phyloP scores from a whole-genome alignment of 164 flowering plant species.

The Annona squamosa region DNA sequence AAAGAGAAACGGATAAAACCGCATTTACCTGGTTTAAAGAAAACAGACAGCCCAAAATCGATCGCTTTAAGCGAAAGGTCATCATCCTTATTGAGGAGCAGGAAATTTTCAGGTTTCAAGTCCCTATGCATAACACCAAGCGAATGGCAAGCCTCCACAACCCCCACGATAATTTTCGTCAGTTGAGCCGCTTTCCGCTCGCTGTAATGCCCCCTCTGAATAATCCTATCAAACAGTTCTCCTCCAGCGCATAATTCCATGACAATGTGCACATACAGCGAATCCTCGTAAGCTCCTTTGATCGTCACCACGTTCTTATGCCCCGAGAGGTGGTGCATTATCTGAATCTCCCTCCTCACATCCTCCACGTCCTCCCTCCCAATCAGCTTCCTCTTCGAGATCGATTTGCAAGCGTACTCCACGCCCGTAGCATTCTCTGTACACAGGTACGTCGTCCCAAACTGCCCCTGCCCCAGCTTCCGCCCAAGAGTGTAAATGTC shows the following conservation, averaged over 20 bases:
- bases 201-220: constrained; percentile 79
- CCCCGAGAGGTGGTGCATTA: constrained; percentile 91
- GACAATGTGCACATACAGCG: constrained; percentile 70
- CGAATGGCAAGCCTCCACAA: constrained; percentile 84
- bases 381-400: constrained; percentile 81
- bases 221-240: constrained; percentile 81
- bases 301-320: constrained; percentile 76
- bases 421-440: constrained; percentile 52
- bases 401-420: constrained; percentile 84
- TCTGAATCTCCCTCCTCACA: constrained; percentile 88
- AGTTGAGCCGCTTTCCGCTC: constrained; percentile 89
- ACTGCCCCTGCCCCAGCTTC: constrained; percentile 90
- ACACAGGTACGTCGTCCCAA: constrained; percentile 78
- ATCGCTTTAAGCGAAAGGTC: constrained; percentile 91
- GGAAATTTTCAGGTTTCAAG: constrained; percentile 82
- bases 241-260: constrained; percentile 86
- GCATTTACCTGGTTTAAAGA: constrained; percentile 77
- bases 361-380: constrained; percentile 84
- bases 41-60: constrained; percentile 88
- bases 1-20: not conserved
- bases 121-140: constrained; percentile 95
- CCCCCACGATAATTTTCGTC: constrained; percentile 78
- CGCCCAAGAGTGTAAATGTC: constrained; percentile 79
- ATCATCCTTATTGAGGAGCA: constrained; percentile 79
- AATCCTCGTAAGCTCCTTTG: constrained; percentile 83